A percentile compares a stretch with the other conserved stretches of the same genome.
phyloP scores from a whole-genome alignment of 805 yeast species.

The Myxozyma udenii region DNA sequence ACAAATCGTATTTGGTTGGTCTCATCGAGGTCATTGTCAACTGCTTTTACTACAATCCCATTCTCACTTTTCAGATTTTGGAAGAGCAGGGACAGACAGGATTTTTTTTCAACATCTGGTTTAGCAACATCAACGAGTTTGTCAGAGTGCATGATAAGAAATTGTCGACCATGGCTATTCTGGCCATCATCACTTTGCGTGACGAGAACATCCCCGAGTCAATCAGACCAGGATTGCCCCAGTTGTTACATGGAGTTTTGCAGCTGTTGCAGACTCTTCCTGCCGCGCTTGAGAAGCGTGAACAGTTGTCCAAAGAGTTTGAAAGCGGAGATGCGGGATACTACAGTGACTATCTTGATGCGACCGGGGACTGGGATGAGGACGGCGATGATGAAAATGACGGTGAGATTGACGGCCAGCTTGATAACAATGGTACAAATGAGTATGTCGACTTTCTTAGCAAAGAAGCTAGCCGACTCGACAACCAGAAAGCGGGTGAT shows the following conservation, averaged over 20 bases:
- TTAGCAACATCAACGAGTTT: constrained; percentile 51
- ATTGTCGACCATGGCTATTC: constrained; percentile 63
- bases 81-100: constrained; percentile 46
- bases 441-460: constrained; percentile 28
- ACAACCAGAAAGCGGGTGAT: neutral
- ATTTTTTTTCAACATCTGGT: constrained; percentile 64
- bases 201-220: constrained; percentile 38
- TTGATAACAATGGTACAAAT: constrained; percentile 34
- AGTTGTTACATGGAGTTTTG: constrained; percentile 53
- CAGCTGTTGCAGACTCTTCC: constrained; percentile 62
- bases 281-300: constrained; percentile 62
- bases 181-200: constrained; percentile 47
- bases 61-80: constrained; percentile 50
- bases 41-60: constrained; percentile 60
- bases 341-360: constrained; percentile 34
- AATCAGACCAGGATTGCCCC: constrained; percentile 39
- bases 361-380: constrained; percentile 34
- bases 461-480: constrained; percentile 20
- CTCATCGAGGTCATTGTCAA: constrained; percentile 63
- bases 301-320: constrained; percentile 59
- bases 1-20: constrained; percentile 46
- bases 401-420: constrained; percentile 23
- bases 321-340: constrained; percentile 34
- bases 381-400: constrained; percentile 37
- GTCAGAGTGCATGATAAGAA: constrained; percentile 79